Evolutionary conservation across 208 protist species (phyloP).

Genomic region (Trichomonas vaginalis): DNA sequence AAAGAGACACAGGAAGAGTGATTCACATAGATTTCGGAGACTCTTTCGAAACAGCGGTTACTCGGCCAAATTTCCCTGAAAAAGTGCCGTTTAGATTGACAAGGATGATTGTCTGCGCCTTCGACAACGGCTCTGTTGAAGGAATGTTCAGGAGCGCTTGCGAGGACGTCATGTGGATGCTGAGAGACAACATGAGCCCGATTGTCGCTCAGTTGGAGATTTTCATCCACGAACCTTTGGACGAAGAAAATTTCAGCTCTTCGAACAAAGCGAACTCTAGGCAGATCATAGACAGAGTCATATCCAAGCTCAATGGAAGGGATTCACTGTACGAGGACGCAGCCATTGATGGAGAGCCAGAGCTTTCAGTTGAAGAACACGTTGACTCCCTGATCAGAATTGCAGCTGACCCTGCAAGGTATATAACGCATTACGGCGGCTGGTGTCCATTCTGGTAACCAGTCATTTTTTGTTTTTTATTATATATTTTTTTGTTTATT

Average conservation of each 20-base stretch:
- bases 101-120: neutral
- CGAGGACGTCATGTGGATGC: constrained; percentile 28
- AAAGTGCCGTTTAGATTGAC: constrained; percentile 5
- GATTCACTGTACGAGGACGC: neutral
- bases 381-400: neutral
- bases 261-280: too few species aligned
- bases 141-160: neutral
- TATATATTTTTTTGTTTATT: neutral
- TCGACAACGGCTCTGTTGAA: neutral
- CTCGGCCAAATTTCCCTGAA: neutral
- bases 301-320: neutral
- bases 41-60: constrained; percentile 30
- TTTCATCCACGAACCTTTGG: constrained; percentile 32
- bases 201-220: constrained; percentile 33
- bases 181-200: constrained; percentile 24
- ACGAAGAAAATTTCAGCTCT: neutral
- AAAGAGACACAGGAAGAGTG: neutral
- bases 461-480: neutral
- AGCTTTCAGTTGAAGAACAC: neutral
- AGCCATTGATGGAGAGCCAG: neutral
- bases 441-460: constrained; percentile 13
- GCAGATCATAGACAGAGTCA: neutral
- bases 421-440: neutral
- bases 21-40: constrained; percentile 20
- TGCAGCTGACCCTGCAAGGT: neutral